Conservation (phyloP, 208 protist species). For the Leishmania martiniquensis region DNA sequence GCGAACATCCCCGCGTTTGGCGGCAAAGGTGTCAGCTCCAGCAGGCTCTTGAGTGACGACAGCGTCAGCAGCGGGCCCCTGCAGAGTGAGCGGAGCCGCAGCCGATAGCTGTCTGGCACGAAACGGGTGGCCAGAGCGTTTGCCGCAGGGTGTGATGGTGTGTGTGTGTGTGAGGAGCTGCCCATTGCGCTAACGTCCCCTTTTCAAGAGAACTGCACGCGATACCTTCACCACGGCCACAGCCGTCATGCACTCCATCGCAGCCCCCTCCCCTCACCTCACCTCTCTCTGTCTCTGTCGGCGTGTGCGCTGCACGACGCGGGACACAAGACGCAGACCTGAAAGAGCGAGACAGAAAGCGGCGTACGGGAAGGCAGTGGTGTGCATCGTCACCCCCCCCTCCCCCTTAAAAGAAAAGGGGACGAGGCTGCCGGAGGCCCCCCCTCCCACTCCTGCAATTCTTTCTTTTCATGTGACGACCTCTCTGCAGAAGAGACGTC, state of each 20-base stretch:
- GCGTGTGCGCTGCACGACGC: background rate
- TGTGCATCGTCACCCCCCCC: background rate
- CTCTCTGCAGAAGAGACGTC: background rate
- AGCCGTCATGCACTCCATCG: background rate
- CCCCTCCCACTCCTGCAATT: background rate
- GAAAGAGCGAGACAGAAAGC: background rate
- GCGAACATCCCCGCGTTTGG: conserved; percentile 67
- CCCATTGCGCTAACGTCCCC: background rate
- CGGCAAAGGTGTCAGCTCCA: conserved; percentile 68
- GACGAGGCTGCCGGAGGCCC: background rate
- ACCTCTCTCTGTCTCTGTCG: background rate
- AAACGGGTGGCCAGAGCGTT: background rate
- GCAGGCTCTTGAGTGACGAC: conserved; percentile 64
- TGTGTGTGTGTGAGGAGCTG: background rate
- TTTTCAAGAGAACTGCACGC: background rate
- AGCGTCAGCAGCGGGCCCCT: conserved; percentile 27
- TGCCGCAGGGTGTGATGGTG: too few relatives aligned
- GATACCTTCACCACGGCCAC: background rate
- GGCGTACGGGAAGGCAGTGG: background rate
- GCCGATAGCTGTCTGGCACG: background rate
- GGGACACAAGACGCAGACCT: background rate
- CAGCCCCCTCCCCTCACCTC: too few relatives aligned
- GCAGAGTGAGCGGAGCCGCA: conserved; percentile 21
- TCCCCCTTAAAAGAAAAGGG: background rate
- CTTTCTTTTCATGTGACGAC: background rate